A percentile compares a stretch with the other conserved stretches of the same genome.
phyloP scores from a whole-genome alignment of 345 rosid species.

The Acer yangbiense region DNA sequence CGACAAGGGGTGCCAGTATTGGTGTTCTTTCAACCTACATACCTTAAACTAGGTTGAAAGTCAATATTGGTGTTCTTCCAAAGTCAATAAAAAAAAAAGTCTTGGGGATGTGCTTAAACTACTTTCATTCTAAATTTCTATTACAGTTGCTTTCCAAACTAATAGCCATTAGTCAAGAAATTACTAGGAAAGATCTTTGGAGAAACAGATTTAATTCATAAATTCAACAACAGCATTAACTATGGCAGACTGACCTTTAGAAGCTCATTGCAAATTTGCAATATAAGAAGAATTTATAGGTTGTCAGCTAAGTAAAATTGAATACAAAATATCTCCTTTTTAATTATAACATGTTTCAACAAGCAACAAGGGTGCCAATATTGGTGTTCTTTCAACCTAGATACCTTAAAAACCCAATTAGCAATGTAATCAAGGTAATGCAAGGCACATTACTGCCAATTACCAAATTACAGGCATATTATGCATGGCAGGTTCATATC shows the following conservation, averaged over 20 bases:
- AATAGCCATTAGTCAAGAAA: neutral
- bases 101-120: neutral
- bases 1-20: neutral
- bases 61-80: too few relatives aligned
- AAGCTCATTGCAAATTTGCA: neutral
- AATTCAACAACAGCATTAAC: neutral
- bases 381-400: neutral
- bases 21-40: too few relatives aligned
- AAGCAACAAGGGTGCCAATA: neutral
- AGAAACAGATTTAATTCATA: slow-evolving; percentile 1
- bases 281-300: neutral
- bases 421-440: neutral
- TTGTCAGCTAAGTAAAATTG: neutral
- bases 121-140: neutral
- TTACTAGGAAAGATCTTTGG: neutral
- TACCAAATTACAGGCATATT: neutral
- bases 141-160: neutral
- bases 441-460: neutral
- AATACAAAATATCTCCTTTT: neutral
- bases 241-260: neutral
- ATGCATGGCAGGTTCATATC: slow-evolving; percentile 2
- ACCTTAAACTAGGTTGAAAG: neutral
- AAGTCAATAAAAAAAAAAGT: neutral
- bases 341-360: neutral
- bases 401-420: neutral